These are phyloP conservation scores for Blumeria graminis DNA, from an alignment of 2,329 filamentous ascomycete species.

Conservation along the genomic window DNA sequence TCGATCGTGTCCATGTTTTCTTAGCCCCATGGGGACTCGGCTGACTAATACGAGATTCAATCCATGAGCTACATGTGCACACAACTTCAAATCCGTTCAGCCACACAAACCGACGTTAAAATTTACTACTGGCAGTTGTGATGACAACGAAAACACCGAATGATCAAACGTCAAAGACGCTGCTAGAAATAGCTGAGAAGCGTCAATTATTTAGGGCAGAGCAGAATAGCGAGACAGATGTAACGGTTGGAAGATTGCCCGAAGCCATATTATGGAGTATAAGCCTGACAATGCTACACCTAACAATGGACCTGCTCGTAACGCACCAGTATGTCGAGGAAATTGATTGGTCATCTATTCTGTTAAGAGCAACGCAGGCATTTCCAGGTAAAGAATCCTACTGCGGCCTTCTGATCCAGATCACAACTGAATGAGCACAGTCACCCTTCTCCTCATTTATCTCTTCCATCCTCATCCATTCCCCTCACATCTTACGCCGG, in stretches of 20 bases:
- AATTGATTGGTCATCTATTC: conserved; percentile 31
- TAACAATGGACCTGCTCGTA: conserved; percentile 56
- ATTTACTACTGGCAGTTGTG: too few relatives aligned
- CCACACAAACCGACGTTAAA: too few relatives aligned
- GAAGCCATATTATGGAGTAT: conserved; percentile 33
- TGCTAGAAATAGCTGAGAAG: conserved; percentile 49
- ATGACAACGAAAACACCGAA: too few relatives aligned
- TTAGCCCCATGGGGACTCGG: too few relatives aligned
- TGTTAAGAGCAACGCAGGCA: conserved; percentile 26
- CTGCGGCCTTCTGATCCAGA: too few relatives aligned
- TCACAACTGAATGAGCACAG: conserved; percentile 13
- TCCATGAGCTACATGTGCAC: too few relatives aligned
- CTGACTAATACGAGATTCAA: too few relatives aligned
- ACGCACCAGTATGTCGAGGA: conserved; percentile 54
- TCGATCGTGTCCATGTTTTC: too few relatives aligned
- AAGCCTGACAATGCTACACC: conserved; percentile 46
- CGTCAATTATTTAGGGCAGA: conserved; percentile 21
- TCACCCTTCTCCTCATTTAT: conserved; percentile 15
- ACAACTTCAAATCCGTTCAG: too few relatives aligned
- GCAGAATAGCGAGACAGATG: conserved; percentile 11
- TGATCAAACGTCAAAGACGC: conserved; percentile 32
- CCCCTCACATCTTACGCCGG: conserved; percentile 24
- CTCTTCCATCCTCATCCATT: conserved; percentile 17
- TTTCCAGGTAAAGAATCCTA: conserved; percentile 22
- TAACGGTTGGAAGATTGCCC: conserved; percentile 12